A percentile compares a stretch with the other conserved stretches of the same genome.
phyloP scores from a whole-genome alignment of 805 yeast species.

The Saturnispora gosingensis region DNA sequence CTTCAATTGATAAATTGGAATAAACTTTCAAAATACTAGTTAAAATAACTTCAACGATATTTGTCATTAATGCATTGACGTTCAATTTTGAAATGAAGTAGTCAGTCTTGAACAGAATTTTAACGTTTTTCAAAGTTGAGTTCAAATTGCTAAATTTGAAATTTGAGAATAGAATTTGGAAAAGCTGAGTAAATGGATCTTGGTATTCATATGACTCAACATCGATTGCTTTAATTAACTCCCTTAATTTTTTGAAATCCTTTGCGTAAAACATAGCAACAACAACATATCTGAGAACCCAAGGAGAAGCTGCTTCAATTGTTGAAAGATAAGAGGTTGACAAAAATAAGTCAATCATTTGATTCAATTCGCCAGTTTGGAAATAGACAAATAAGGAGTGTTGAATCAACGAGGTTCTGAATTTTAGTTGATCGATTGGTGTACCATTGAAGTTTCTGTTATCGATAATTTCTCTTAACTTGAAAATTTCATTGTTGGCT shows the following conservation, averaged over 20 bases:
- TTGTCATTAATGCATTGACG: conserved; percentile 16
- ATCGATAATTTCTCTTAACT: conserved; percentile 51
- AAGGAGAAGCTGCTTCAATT: conserved; percentile 63
- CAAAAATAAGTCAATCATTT: conserved; percentile 47
- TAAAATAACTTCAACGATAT: conserved; percentile 18
- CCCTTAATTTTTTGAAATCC: conserved; percentile 44
- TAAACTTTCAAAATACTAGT: conserved; percentile 22
- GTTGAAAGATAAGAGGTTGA: conserved; percentile 53
- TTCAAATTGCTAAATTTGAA: conserved; percentile 50
- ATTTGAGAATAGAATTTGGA: conserved; percentile 45
- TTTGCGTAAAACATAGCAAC: conserved; percentile 43
- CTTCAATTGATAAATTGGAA: conserved; percentile 16
- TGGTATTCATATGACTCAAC: conserved; percentile 57
- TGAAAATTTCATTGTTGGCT: conserved; percentile 43
- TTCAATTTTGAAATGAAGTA: conserved; percentile 45
- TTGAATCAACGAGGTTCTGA: conserved; percentile 61
- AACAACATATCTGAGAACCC: conserved; percentile 57
- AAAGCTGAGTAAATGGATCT: conserved; percentile 54
- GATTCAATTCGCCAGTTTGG: conserved; percentile 28
- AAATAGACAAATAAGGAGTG: conserved; percentile 60
- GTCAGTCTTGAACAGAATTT: conserved; percentile 41
- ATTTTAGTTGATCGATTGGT: conserved; percentile 49
- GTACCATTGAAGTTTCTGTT: conserved; percentile 40
- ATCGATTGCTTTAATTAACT: conserved; percentile 45
- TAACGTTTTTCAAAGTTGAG: conserved; percentile 38